Conservation (phyloP, 345 rosid genomes). For the Lagerstroemia speciosa region DNA sequence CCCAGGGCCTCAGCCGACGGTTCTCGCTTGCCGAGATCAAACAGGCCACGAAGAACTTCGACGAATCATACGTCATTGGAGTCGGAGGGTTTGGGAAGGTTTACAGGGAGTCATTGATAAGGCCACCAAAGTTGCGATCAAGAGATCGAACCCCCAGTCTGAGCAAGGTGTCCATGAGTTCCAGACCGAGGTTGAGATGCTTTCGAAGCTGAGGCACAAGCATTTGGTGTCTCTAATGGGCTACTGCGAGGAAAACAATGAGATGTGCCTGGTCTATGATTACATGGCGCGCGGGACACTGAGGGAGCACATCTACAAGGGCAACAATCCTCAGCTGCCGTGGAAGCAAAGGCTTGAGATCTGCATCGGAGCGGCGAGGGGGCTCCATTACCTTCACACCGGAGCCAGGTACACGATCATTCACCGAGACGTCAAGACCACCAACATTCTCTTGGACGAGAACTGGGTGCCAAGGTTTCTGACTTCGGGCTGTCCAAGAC, state of each 20-base stretch:
- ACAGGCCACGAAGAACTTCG: constrained; percentile 51
- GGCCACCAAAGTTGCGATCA: constrained; percentile 49
- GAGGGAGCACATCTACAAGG: constrained; percentile 58
- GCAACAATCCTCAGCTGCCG: constrained; percentile 35
- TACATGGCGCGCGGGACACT: constrained; percentile 81
- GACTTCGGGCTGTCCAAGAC: constrained; percentile 79
- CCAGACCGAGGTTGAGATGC: constrained; percentile 70
- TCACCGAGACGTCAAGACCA: constrained; percentile 86
- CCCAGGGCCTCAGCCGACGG: constrained; percentile 57
- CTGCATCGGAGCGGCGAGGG: constrained; percentile 72
- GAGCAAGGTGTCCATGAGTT: constrained; percentile 79
- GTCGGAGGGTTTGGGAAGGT: constrained; percentile 91
- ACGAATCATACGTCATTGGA: constrained; percentile 61
- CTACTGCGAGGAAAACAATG: constrained; percentile 70
- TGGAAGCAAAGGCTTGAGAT: constrained; percentile 75
- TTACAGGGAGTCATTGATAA: constrained; percentile 56
- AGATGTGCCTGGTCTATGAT: constrained; percentile 77
- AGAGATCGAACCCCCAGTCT: constrained; percentile 67
- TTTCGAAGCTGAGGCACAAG: constrained; percentile 75
- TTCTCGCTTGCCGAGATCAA: constrained; percentile 53
- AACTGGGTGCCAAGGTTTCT: constrained; percentile 82
- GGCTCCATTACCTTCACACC: constrained; percentile 82
- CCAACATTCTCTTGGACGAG: constrained; percentile 72
- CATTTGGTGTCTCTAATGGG: constrained; percentile 80
- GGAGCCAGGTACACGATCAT: constrained; percentile 82